Evolutionary conservation across 768 basidiomycete genomes (phyloP), one percentile per base, ranked within the genome.

Genomic region (Russula foetens): DNA sequence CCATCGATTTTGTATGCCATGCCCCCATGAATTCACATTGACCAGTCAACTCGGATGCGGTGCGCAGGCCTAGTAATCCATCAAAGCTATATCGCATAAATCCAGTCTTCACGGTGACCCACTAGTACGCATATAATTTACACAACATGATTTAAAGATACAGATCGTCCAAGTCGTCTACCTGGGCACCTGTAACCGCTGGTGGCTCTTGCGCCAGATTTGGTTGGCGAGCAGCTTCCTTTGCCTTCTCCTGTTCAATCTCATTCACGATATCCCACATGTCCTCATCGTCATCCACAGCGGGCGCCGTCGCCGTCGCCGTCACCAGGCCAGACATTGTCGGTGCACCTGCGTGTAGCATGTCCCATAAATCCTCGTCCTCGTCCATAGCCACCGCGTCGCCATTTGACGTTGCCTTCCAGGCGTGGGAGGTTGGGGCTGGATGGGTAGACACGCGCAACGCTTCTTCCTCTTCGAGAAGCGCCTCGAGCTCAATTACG

Each of bases 241-340:
- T 51, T 35, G 28, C 21, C 53, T 58, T 41, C 14, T 66, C 67
- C 61, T 61, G 69, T 69, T 83, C 84, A 35, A 83, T 71, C 68
- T 88, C 83, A 43, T 79, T 68, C 55, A 89, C 73, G 44, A 86
- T 76, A 64, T 84, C 80, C 84, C 90, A 90, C 79, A 90, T 81
- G 7, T 88, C 88, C 44, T 83, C 81, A 35, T 87, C 84, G 7
- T 82, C 80, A 17, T 73, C 68, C 21, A 63, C 58, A 1, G 60
- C 66, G 4, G 68, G 46, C 55, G 62, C 26, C 53, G 31, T 4
- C 31, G 31, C 9, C 9, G 31, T 33, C 5, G 31, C 35, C 35
- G 35, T 35, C 17, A 45, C 24, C 5, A 57, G 46, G 5, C n/a
- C 24, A 17, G 65, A 43, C 2, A n/a, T n/a, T n/a, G 61, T 15